phyloP scores from a whole-genome alignment of 805 yeast genomes.

The Wickerhamiella bombiphila region DNA sequence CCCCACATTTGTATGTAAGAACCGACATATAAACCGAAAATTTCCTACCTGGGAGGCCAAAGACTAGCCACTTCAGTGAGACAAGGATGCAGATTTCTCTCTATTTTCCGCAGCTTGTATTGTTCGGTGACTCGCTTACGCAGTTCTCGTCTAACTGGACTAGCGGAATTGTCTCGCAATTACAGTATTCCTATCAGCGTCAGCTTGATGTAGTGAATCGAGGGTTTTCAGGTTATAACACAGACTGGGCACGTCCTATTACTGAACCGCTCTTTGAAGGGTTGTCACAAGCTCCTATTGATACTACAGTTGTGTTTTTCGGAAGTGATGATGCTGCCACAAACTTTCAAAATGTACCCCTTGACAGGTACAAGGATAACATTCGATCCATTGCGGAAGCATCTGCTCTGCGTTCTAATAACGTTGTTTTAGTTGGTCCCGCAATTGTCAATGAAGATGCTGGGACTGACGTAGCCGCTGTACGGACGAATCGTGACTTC shows the following conservation, averaged over 20 bases:
- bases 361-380: background rate
- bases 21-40: too few species aligned
- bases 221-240: constrained; percentile 1
- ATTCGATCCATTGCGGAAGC: constrained; percentile 1
- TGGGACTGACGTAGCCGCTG: too few species aligned
- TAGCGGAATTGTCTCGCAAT: background rate
- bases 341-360: background rate
- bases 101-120: background rate
- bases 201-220: constrained; percentile 1
- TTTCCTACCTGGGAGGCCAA: too few species aligned
- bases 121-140: constrained; percentile 2
- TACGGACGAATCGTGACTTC: constrained; percentile 7
- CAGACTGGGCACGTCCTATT: background rate
- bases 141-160: background rate
- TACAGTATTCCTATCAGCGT: background rate
- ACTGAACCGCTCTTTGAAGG: background rate
- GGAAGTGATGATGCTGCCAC: constrained; percentile 1
- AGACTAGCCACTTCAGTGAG: too few species aligned
- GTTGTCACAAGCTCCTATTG: background rate
- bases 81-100: background rate
- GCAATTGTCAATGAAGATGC: constrained; percentile 8
- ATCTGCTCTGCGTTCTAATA: constrained; percentile 1
- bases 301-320: background rate
- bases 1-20: too few species aligned
- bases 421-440: constrained; percentile 7